Evolutionary conservation across 2,329 filamentous ascomycete species (phyloP), one percentile per base, ranked within the genome.

Genomic region (Catunica adiposa): DNA sequence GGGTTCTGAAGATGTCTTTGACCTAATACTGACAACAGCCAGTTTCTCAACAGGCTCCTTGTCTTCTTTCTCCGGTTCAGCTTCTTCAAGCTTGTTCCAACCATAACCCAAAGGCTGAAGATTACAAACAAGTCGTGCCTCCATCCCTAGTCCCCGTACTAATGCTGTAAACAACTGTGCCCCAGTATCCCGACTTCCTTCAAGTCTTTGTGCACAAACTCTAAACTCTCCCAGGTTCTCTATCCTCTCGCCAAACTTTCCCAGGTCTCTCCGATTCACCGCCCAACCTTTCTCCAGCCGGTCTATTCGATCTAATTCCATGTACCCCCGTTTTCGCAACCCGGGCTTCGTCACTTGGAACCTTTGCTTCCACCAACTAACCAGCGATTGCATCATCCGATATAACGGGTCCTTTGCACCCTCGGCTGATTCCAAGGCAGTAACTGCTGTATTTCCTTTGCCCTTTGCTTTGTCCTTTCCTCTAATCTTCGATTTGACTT

Each of bases 111-210:
- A 70, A 1, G 89, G 84, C 64, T 97, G 92, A 42, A 98, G 66
- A 64, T 81, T 96, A 8, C 83, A 82, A 2, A 97, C 80, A 73
- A 97, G 77, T 29, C 90, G 78, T 9, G 87, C 80, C 63, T 96
- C 88, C 1, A 97, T 71, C 0, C 86, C 86, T 9, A 97, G 65
- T 0, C 82, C 88, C 60, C 92, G 76, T 22, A 96, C 66, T 6
- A 98, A 70, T 2, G 88, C 86, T 0, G 88, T 94, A 61, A 97
- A 97, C 0, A 98, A 74, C 64, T 97, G 89, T 0, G 86, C 83
- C 0, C 89, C 89, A 2, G 92, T 75, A 66, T 97, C 92, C 60
- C 89, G 78, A 59, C 89, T 96, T 1, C 92, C 92, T 58, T 80
- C 73, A 62, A 86, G 87, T 31, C 71, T 70, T 60, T 78, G 78